These are phyloP conservation scores for Pythium oligandrum DNA, from an alignment of 352 stramenopile species.

Conservation along the genomic window DNA sequence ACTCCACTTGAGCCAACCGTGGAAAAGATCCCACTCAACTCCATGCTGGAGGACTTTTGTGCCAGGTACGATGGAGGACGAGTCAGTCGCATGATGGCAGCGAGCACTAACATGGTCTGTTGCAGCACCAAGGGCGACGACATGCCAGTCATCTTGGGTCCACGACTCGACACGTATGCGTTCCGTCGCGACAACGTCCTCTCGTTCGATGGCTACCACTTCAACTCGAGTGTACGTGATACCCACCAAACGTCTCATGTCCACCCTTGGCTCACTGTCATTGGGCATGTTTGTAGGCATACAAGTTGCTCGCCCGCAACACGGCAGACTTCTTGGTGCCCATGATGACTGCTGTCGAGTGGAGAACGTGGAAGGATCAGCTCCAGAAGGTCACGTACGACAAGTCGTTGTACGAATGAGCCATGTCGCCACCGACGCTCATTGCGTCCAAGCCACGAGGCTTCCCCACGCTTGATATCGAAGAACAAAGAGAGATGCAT, in stretches of 20 bases:
- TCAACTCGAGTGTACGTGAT: constrained; percentile 65
- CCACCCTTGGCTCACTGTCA: too few species aligned
- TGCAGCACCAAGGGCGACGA: constrained; percentile 63
- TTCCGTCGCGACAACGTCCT: constrained; percentile 58
- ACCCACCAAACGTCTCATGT: too few species aligned
- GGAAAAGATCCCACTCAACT: constrained; percentile 44
- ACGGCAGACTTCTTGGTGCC: constrained; percentile 70
- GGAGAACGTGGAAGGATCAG: constrained; percentile 81
- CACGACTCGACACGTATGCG: constrained; percentile 67
- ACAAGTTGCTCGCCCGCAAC: constrained; percentile 73
- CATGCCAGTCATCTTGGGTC: constrained; percentile 55
- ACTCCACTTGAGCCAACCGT: constrained; percentile 29
- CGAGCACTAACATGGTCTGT: neutral
- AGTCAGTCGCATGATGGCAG: neutral
- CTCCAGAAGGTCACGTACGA: constrained; percentile 69
- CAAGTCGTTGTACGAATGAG: constrained; percentile 74
- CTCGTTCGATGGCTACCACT: constrained; percentile 71
- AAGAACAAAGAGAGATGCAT: constrained; percentile 20
- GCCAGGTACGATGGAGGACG: constrained; percentile 39
- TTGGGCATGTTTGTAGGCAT: constrained; percentile 32
- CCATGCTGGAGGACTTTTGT: constrained; percentile 68
- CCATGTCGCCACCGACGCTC: neutral
- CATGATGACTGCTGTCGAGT: constrained; percentile 81
- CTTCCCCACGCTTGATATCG: neutral
- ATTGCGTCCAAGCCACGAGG: neutral